Evolutionary conservation across 495 filamentous ascomycete species (phyloP).

Genomic region (Podospora pseudoanserina): DNA sequence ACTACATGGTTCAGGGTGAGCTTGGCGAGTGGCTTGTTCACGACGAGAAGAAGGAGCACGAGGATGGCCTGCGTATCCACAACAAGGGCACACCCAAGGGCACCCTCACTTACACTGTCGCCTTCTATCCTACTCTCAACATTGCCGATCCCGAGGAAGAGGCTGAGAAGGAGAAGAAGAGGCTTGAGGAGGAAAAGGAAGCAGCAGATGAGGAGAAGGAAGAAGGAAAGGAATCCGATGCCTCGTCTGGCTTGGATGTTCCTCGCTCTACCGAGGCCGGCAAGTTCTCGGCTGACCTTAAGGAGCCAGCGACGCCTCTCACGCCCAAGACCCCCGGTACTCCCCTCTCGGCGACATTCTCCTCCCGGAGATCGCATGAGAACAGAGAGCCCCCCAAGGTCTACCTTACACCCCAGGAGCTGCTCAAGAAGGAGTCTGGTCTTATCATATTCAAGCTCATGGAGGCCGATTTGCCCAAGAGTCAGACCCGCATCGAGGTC

Average conservation of each 20-base stretch:
- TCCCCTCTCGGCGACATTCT: constrained; percentile 19
- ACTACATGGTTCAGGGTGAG: constrained; percentile 75
- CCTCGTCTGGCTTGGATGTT: constrained; percentile 27
- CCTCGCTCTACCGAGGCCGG: constrained; percentile 40
- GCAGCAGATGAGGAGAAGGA: constrained; percentile 23
- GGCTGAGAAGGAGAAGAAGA: constrained; percentile 51
- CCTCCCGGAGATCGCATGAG: constrained; percentile 54
- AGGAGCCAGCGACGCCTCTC: constrained; percentile 22
- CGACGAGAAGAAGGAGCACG: constrained; percentile 62
- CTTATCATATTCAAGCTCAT: constrained; percentile 93
- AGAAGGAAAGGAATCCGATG: constrained; percentile 11
- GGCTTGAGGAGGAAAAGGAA: constrained; percentile 33
- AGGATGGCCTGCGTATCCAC: constrained; percentile 61
- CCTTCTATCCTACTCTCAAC: constrained; percentile 88
- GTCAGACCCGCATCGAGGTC: constrained; percentile 76
- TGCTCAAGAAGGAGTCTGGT: constrained; percentile 82
- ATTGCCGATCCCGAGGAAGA: constrained; percentile 93
- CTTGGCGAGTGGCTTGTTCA: constrained; percentile 78
- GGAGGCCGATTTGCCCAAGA: constrained; percentile 74
- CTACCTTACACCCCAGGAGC: constrained; percentile 69
- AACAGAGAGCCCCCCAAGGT: constrained; percentile 67
- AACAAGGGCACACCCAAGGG: constrained; percentile 71
- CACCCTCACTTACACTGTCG: constrained; percentile 72
- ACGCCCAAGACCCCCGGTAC: constrained; percentile 37
- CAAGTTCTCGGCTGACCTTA: constrained; percentile 32